A percentile compares a stretch with the other conserved stretches of the same genome.
Evolutionary conservation across 1,139 yeast species (phyloP).

Genomic region (Ashbya aceris): DNA sequence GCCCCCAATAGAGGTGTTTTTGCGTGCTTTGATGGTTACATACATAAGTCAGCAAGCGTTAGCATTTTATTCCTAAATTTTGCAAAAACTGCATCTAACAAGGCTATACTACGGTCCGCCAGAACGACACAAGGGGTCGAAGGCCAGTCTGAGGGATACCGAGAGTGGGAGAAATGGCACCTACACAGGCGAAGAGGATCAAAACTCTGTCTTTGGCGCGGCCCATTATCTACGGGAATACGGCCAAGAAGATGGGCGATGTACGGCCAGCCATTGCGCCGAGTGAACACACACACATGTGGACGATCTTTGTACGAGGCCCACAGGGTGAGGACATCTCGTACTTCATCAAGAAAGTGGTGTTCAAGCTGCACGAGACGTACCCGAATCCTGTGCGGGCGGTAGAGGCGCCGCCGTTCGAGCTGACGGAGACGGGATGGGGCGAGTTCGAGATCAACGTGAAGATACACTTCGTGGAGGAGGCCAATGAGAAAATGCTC

Average conservation of each 20-base stretch:
- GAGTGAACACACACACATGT: constrained; percentile 82
- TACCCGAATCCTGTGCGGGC: constrained; percentile 78
- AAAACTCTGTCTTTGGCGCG: constrained; percentile 71
- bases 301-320: constrained; percentile 91
- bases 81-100: background rate
- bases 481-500: constrained; percentile 80
- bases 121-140: background rate
- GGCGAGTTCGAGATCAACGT: constrained; percentile 94
- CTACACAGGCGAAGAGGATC: constrained; percentile 23
- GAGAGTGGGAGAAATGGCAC: constrained; percentile 8
- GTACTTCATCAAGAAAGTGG: constrained; percentile 78
- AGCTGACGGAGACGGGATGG: constrained; percentile 98
- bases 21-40: background rate
- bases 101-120: background rate
- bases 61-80: background rate
- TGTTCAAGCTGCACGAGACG: constrained; percentile 90
- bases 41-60: background rate
- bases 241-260: constrained; percentile 63
- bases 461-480: constrained; percentile 75
- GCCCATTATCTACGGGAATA: constrained; percentile 83
- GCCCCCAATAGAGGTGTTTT: background rate
- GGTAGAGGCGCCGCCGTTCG: constrained; percentile 84
- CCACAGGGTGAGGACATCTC: constrained; percentile 77
- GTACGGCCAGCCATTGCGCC: constrained; percentile 64
- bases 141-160: background rate